These are phyloP conservation scores for Candida sp. DNA, from an alignment of 1,139 yeast genomes.

Conservation along the genomic window DNA sequence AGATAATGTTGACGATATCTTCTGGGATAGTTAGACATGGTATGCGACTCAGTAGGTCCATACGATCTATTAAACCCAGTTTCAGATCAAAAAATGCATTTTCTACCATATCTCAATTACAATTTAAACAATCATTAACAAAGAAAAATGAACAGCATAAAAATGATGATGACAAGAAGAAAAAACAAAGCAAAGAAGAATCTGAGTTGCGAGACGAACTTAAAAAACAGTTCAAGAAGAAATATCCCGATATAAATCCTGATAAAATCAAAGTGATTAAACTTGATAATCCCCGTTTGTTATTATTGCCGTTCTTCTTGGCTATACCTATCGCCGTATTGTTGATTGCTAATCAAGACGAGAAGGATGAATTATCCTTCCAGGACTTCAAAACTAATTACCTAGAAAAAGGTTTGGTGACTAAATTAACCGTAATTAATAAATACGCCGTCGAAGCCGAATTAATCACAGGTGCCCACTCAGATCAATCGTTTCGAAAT, in stretches of 20 bases:
- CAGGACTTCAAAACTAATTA: conserved; percentile 87
- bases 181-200: conserved; percentile 16
- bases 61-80: conserved; percentile 1
- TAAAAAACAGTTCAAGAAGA: conserved; percentile 26
- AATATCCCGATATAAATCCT: conserved; percentile 26
- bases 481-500: conserved; percentile 38
- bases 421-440: conserved; percentile 72
- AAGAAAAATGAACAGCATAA: conserved; percentile 3
- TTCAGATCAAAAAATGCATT: not conserved
- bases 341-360: conserved; percentile 11
- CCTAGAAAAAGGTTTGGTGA: conserved; percentile 81
- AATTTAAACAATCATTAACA: not conserved
- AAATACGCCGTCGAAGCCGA: conserved; percentile 74
- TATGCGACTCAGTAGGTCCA: not conserved
- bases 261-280: conserved; percentile 31
- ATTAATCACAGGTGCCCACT: conserved; percentile 56
- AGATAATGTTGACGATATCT: conserved; percentile 3
- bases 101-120: not conserved
- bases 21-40: conserved; percentile 1
- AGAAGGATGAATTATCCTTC: conserved; percentile 59
- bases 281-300: conserved; percentile 20
- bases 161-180: conserved; percentile 8
- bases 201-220: conserved; percentile 31
- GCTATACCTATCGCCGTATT: conserved; percentile 9
- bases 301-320: conserved; percentile 11